phyloP scores from a whole-genome alignment of 805 yeast species.

The Schwanniomyces polymorphus region DNA sequence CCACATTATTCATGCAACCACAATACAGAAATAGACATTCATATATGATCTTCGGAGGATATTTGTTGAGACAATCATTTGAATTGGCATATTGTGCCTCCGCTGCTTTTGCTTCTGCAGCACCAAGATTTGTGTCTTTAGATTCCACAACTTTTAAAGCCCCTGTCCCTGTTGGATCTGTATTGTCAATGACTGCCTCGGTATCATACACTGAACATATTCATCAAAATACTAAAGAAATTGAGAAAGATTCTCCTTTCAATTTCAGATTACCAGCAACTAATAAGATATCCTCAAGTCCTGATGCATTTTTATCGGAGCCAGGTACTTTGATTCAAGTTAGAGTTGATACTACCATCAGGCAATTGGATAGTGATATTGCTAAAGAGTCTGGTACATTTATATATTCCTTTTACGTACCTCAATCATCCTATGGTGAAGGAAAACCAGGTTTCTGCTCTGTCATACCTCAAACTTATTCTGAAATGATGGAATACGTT shows the following conservation, averaged over 20 bases:
- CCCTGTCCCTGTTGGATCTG: constrained; percentile 96
- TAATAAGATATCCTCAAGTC: constrained; percentile 50
- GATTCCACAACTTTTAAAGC: constrained; percentile 90
- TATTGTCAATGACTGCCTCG: constrained; percentile 75
- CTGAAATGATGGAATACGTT: constrained; percentile 89
- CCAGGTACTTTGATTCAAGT: constrained; percentile 92
- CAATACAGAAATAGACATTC: constrained; percentile 94
- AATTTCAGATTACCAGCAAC: constrained; percentile 59
- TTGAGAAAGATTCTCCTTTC: constrained; percentile 34
- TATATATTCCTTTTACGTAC: constrained; percentile 85
- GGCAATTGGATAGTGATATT: constrained; percentile 60
- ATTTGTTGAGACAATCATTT: constrained; percentile 85
- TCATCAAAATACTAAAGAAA: constrained; percentile 34
- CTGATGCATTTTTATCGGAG: constrained; percentile 60
- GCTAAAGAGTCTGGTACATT: constrained; percentile 81
- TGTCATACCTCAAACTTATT: constrained; percentile 83
- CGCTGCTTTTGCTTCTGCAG: constrained; percentile 81
- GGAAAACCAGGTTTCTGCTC: constrained; percentile 62
- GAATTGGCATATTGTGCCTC: constrained; percentile 93
- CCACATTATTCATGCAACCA: constrained; percentile 92
- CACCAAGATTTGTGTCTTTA: constrained; percentile 85
- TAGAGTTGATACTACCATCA: constrained; percentile 79
- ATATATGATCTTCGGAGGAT: constrained; percentile 94
- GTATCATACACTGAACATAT: constrained; percentile 86
- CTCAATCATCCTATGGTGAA: constrained; percentile 48